phyloP scores from a whole-genome alignment of 176 grass and related monocot species.

The Triticum monococcum region DNA sequence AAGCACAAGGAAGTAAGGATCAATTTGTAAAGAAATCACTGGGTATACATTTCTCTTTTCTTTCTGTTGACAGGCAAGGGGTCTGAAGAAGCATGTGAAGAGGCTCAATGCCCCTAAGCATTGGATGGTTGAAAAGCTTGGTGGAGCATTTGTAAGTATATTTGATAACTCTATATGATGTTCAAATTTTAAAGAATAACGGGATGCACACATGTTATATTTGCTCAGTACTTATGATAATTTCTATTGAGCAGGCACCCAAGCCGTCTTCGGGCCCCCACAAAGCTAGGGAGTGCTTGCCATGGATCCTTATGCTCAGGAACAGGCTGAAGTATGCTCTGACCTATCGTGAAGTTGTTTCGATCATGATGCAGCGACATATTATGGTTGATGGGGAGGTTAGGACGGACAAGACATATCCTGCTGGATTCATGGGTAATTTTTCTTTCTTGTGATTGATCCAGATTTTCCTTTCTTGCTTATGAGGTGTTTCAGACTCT shows the following conservation, averaged over 20 bases:
- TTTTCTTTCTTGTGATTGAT: neutral
- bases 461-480: neutral
- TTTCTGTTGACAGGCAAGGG: neutral
- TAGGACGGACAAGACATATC: conserved; percentile 12
- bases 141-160: neutral
- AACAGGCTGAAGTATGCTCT: conserved; percentile 5
- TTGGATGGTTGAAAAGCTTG: neutral
- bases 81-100: conserved; percentile 1
- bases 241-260: neutral
- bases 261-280: neutral
- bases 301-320: neutral
- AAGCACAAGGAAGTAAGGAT: neutral
- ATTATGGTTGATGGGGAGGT: conserved; percentile 3
- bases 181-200: neutral
- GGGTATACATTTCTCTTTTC: neutral
- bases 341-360: neutral
- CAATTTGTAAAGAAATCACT: neutral
- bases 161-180: neutral
- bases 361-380: neutral
- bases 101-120: neutral
- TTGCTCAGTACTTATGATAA: neutral
- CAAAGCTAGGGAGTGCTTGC: conserved; percentile 5
- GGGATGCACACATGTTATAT: neutral
- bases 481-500: neutral
- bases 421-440: neutral